A percentile compares a stretch with the other conserved stretches of the same genome.
phyloP scores from a whole-genome alignment of 169 alveolate species.

The Hepatocystis sp. region DNA sequence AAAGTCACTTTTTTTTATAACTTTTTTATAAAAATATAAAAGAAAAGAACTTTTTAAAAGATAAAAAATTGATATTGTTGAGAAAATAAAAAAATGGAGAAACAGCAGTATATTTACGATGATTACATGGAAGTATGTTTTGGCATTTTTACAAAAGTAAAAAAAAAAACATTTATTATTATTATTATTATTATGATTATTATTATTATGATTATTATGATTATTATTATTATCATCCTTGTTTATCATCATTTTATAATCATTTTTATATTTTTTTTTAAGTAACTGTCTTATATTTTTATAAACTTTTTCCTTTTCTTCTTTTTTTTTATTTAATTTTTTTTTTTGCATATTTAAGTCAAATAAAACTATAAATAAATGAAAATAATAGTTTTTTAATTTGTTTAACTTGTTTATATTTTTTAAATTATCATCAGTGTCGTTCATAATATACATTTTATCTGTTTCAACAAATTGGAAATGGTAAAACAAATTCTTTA shows the following conservation, averaged over 20 bases:
- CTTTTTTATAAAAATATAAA: constrained; percentile 10
- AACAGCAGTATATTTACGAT: too few species aligned
- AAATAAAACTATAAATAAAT: background rate
- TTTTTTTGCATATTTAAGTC: background rate
- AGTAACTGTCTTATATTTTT: constrained; percentile 20
- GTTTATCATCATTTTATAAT: constrained; percentile 20
- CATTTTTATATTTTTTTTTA: constrained; percentile 28
- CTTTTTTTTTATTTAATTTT: background rate
- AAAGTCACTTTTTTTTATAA: constrained; percentile 12
- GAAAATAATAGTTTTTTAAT: constrained; percentile 9
- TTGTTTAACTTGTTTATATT: constrained; percentile 5
- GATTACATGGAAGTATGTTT: too few species aligned
- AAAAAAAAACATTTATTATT: too few species aligned
- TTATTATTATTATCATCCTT: too few species aligned
- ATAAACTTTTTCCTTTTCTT: constrained; percentile 4
- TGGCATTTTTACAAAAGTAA: background rate
- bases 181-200: background rate
- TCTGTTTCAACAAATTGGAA: background rate
- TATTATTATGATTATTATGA: too few species aligned
- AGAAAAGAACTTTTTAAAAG: constrained; percentile 19
- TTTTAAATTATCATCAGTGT: background rate
- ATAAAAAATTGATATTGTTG: constrained; percentile 8
- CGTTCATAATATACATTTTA: background rate
- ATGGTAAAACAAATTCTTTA: background rate
- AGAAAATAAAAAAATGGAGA: constrained; percentile 14